Base-by-base conservation (phyloP, 2,329 filamentous ascomycete species). In the Apiospora koreana region DNA sequence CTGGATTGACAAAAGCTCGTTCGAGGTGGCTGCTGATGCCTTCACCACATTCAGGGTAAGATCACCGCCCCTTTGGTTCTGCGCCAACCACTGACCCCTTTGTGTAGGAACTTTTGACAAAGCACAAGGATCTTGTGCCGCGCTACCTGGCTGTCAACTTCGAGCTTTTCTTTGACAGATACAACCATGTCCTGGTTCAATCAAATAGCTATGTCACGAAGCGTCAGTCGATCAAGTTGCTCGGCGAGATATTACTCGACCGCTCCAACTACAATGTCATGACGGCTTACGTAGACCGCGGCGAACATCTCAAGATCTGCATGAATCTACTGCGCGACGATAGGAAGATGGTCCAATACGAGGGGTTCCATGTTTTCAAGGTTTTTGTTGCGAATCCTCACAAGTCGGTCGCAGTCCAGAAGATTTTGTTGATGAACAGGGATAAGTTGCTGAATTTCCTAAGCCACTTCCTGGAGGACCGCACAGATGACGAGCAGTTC, bases 351-450 rank as follows among this genome's bases (percentile, higher is more conserved):
- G 96, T 99, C 72, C 96, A 98, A 82, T 99, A 99, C 80, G 96
- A 99, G 81, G 96, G 95, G 9, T 99, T 99, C 81, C 96, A 99
- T 80, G 95, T 99, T 54, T 99, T 99, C 88, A 99, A 99, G 86
- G 95, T 99, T 73, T 99, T 99, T 82, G 96, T 98, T 69, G 96
- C 96, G 71, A 99, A 99, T 80, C 96, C 96, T 9, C 95, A 98
- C 85, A 99, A 99, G 84, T 97, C 94, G n/a, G 87, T 95, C 72
- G 94, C 95, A 43, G 96, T 99, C 66, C 94, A 97, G 80, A 94
- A 95, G 79, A 97, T 99, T 77, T 85, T 99, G 73, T 91, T 98
- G 75, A 98, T 97, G 89, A 99, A 99, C 80, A 91, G 95, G 71
- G 95, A 98, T 74, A 93, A 95, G 77, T 87, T 99, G 23, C 85